Base-by-base conservation (phyloP, 441 rosid species). In the Populus hybrid region DNA sequence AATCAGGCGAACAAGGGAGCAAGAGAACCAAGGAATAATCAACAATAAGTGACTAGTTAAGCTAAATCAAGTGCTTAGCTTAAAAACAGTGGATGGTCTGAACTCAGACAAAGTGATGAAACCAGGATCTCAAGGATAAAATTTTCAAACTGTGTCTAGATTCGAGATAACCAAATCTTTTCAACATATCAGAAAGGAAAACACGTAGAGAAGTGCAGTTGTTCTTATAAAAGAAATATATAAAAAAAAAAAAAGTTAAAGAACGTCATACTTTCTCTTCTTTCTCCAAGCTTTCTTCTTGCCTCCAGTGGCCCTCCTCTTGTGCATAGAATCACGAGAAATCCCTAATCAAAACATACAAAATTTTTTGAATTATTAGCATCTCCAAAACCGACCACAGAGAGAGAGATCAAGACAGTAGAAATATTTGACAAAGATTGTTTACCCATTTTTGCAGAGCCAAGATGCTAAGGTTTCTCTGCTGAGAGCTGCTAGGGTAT, bases 251-350 rank as follows among this genome's bases (percentile, higher is more conserved):
- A 28, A 14, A 20, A n/a, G 35, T 23, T 34, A 4, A 1, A 16
- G 0, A 59, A 23, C 75, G 32, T 57, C 63, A 63, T 74, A 90
- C 92, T 90, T 90, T 87, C 92, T 77, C 90, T 90, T 90, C 92
- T 90, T 90, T 83, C 94, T 89, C 94, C 94, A 89, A 1, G 89
- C 91, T 83, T 86, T 89, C 88, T 89, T 89, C 84, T 90, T 90
- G 80, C 94, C 92, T 42, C 93, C 95, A 35, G 93, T 91, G 83
- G 95, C 95, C 79, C 95, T 91, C 84, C 95, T 87, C 90, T 91
- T 91, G 89, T 91, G 95, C 92, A 91, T 88, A 4, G 92, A 90
- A 87, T 89, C 93, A 81, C 95, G 91, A 77, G 95, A 91, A 77
- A 90, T 91, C 80, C 93, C 92, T 91, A 67, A n/a, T 36, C 24